These are phyloP conservation scores for Solanum aculeatissimum DNA, from an alignment of 305 asterid genomes.

Conservation along the genomic window DNA sequence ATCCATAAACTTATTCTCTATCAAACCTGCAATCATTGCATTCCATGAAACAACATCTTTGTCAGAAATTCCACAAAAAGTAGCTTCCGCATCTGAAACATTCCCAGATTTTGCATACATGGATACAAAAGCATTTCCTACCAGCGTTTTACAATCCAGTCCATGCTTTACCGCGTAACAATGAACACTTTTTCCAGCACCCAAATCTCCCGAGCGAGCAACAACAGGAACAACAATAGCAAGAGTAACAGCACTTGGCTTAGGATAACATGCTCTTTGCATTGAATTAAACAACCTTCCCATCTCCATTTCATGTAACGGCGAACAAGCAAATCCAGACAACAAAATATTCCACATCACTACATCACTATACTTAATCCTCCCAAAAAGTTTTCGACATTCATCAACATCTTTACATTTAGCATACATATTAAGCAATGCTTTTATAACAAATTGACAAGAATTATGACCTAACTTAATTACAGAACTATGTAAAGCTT, in stretches of 20 bases:
- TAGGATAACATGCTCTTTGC: slow-evolving; percentile 24
- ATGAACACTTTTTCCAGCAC: slow-evolving; percentile 18
- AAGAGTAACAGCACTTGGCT: slow-evolving; percentile 50
- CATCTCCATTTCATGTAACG: slow-evolving; percentile 39
- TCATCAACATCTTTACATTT: slow-evolving; percentile 62
- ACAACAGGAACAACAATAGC: slow-evolving; percentile 73
- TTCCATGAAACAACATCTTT: slow-evolving; percentile 87
- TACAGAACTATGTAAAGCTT: slow-evolving; percentile 44
- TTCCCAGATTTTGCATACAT: slow-evolving; percentile 75
- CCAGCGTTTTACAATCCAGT: slow-evolving; percentile 20
- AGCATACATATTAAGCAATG: slow-evolving; percentile 84
- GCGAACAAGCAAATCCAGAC: slow-evolving; percentile 56
- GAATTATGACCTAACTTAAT: slow-evolving; percentile 50
- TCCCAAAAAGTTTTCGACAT: slow-evolving; percentile 43
- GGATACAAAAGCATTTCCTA: slow-evolving; percentile 55
- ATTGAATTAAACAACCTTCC: slow-evolving; percentile 36
- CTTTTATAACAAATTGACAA: slow-evolving; percentile 47
- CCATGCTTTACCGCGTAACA: slow-evolving; percentile 25
- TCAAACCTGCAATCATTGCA: slow-evolving; percentile 71
- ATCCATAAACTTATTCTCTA: slow-evolving; percentile 43
- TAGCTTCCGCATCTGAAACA: slow-evolving; percentile 44
- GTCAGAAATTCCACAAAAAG: slow-evolving; percentile 45
- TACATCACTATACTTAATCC: slow-evolving; percentile 29
- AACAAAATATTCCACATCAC: slow-evolving; percentile 76
- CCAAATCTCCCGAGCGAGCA: slow-evolving; percentile 28